Conservation (phyloP, 1,139 yeast genomes). For the Pichia sp. region DNA sequence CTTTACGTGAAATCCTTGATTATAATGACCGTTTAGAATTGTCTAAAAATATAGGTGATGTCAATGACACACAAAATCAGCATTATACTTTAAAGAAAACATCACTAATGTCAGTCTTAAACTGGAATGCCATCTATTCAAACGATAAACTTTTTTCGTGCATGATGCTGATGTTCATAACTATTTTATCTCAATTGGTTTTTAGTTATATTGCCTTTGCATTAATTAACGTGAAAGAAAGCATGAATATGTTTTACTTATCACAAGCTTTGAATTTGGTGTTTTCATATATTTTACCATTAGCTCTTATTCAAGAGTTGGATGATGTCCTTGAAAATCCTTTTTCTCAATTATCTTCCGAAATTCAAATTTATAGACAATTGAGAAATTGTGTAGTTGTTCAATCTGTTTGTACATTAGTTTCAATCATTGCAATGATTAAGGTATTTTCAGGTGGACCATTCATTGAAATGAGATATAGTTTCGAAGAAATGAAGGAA, state of each 20-base stretch:
- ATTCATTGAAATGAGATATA: slow-evolving; percentile 2
- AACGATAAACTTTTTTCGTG: slow-evolving; percentile 25
- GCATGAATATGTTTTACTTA: slow-evolving; percentile 34
- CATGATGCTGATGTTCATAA: slow-evolving; percentile 30
- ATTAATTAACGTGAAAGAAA: slow-evolving; percentile 37
- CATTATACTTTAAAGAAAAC: slow-evolving; percentile 17
- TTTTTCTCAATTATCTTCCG: slow-evolving; percentile 20
- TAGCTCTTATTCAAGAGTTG: slow-evolving; percentile 20
- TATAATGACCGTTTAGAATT: slow-evolving; percentile 8
- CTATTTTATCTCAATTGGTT: slow-evolving; percentile 36
- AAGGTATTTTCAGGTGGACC: slow-evolving; percentile 14
- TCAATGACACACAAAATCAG: not conserved
- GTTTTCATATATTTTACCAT: slow-evolving; percentile 25
- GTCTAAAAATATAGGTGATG: not conserved
- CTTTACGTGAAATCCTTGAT: slow-evolving; percentile 16
- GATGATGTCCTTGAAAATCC: slow-evolving; percentile 24
- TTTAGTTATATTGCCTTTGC: slow-evolving; percentile 39
- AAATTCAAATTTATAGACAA: slow-evolving; percentile 20
- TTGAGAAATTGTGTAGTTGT: slow-evolving; percentile 17
- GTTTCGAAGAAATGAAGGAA: not conserved
- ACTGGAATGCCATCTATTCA: slow-evolving; percentile 30
- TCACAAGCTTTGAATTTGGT: slow-evolving; percentile 23
- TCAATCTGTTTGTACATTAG: slow-evolving; percentile 18
- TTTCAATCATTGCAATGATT: slow-evolving; percentile 22
- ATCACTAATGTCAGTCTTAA: slow-evolving; percentile 23